These are phyloP conservation scores for Blastobotrys serpentis DNA, from an alignment of 1,139 yeast genomes.

Conservation along the genomic window DNA sequence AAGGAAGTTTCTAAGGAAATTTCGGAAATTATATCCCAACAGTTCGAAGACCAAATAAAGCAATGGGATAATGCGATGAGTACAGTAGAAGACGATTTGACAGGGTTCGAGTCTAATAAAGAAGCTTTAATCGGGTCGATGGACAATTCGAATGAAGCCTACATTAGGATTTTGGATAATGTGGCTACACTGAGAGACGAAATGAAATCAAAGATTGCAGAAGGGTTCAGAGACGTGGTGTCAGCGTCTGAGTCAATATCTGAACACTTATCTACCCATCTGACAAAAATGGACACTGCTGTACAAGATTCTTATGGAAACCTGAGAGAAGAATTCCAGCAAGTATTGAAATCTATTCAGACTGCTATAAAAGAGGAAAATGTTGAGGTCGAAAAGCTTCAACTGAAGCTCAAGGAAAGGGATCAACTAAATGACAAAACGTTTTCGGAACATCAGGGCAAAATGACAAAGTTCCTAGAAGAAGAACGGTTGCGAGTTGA, in stretches of 20 bases:
- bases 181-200: neutral
- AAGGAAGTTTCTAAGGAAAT: neutral
- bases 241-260: neutral
- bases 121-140: neutral
- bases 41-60: neutral
- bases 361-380: neutral
- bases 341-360: neutral
- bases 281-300: neutral
- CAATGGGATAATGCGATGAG: neutral
- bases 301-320: neutral
- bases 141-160: neutral
- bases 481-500: neutral
- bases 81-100: neutral
- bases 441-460: neutral
- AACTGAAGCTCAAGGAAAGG: neutral
- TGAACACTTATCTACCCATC: neutral
- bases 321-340: constrained; percentile 1
- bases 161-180: neutral
- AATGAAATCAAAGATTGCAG: neutral
- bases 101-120: neutral
- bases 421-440: neutral
- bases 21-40: neutral
- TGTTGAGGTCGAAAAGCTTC: neutral
- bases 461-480: neutral
- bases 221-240: neutral